Base-by-base conservation (phyloP, 495 filamentous ascomycete species). In the Penicillium taxi region DNA sequence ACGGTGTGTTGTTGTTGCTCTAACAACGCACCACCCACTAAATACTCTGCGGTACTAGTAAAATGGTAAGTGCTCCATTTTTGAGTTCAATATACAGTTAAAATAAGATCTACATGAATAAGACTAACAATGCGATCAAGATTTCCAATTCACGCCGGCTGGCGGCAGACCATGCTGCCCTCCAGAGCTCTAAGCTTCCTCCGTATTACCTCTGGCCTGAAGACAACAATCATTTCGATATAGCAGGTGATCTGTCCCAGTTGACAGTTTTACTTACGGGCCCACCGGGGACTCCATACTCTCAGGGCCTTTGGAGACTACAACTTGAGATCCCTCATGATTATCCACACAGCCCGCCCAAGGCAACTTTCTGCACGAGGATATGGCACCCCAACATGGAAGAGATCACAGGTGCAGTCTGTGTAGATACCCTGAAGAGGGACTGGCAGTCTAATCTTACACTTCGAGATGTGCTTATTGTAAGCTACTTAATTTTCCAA, bases 361-460 rank as follows among this genome's bases (percentile, higher is more conserved):
- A 76, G 37, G 81, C 80, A 5, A 66, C 64, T 13, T 85, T 85
- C 48, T 70, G 67, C 32, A 84, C 81, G 6, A 68, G 71, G 21
- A 80, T 85, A 17, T 85, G 78, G 70, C 81, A 85, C 42, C 81
- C 81, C 0, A 85, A 85, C 45, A 74, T 85, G 36, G 81, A 84
- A 42, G 76, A 80, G 44, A 60, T 59, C 16, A 74, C 73, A 2
- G 81, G 81, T 0, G 72, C 71, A 12, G 75, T 85, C 6, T 85
- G 81, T 41, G 78, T 85, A 22, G 81, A 84, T 53, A 84, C 81
- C 5, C 52, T 85, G 12, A 85, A 84, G 55, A 62, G 77, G 16
- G 81, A 82, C 50, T 85, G 81, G 81, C 63, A 74, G 24, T 53
- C 67, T 6, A 72, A 58, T 12, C 47, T 82, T 35, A 81, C 74